Evolutionary conservation across 106 monocot genomes (phyloP).

Genomic region (Triglochin maritima): DNA sequence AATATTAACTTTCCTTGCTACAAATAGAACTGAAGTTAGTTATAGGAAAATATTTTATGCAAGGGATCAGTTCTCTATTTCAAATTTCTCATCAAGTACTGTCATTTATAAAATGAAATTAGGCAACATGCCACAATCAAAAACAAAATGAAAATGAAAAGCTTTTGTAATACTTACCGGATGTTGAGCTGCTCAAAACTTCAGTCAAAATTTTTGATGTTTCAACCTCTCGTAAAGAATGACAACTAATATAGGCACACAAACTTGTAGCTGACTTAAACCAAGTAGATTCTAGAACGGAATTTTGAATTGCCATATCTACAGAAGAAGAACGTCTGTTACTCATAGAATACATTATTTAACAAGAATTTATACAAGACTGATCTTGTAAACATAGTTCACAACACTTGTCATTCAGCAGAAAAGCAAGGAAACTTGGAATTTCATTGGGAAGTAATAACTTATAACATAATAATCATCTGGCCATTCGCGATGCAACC

Average conservation of each 20-base stretch:
- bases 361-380: not conserved
- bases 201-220: slow-evolving; percentile 75
- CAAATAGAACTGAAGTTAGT: not conserved
- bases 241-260: slow-evolving; percentile 90
- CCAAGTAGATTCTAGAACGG: slow-evolving; percentile 65
- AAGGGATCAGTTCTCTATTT: not conserved
- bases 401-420: not conserved
- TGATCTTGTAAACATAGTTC: not conserved
- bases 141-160: not conserved
- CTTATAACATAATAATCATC: too few relatives aligned
- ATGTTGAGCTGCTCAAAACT: slow-evolving; percentile 22
- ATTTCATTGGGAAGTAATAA: too few relatives aligned
- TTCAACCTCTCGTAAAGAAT: slow-evolving; percentile 75
- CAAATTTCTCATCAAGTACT: not conserved
- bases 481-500: not conserved
- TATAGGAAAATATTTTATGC: not conserved
- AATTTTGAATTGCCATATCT: slow-evolving; percentile 58
- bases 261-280: slow-evolving; percentile 48
- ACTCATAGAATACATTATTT: not conserved
- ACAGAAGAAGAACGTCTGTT: slow-evolving; percentile 7
- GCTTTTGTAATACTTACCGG: slow-evolving; percentile 22
- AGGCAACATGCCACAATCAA: not conserved
- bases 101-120: too few relatives aligned
- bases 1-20: not conserved
- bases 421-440: not conserved